These are phyloP conservation scores for Mollisiaceae sp. DNA, from an alignment of 2,329 filamentous ascomycete genomes.

Conservation along the genomic window DNA sequence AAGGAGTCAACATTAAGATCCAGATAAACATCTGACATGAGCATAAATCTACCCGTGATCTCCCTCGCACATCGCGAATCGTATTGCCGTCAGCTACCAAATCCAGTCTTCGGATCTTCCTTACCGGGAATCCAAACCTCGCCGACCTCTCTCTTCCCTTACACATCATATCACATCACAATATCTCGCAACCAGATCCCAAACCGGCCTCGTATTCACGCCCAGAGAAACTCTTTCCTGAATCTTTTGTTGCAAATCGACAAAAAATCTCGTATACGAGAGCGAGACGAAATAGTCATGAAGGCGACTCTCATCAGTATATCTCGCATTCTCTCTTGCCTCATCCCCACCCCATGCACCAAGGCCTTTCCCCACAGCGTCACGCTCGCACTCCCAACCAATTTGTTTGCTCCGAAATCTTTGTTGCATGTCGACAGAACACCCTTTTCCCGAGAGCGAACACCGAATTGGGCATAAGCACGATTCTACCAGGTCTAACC, in stretches of 20 bases:
- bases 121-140: too few relatives aligned
- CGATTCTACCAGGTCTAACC: not conserved
- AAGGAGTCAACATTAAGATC: too few relatives aligned
- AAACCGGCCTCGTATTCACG: not conserved
- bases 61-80: too few relatives aligned
- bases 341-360: not conserved
- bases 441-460: not conserved
- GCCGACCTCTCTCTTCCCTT: too few relatives aligned
- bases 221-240: too few relatives aligned
- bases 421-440: not conserved
- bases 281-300: not conserved
- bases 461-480: not conserved
- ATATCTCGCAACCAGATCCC: not conserved
- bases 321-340: not conserved
- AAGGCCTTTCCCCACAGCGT: not conserved
- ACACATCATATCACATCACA: not conserved
- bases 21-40: too few relatives aligned
- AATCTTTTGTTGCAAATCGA: not conserved
- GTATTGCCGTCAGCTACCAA: too few relatives aligned
- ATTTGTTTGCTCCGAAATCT: not conserved
- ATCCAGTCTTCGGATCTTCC: too few relatives aligned
- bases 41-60: too few relatives aligned
- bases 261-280: not conserved
- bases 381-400: not conserved
- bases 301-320: not conserved